These are phyloP conservation scores for Boletus semigastroideus DNA, from an alignment of 1,284 basidiomycete genomes.

Conservation along the genomic window DNA sequence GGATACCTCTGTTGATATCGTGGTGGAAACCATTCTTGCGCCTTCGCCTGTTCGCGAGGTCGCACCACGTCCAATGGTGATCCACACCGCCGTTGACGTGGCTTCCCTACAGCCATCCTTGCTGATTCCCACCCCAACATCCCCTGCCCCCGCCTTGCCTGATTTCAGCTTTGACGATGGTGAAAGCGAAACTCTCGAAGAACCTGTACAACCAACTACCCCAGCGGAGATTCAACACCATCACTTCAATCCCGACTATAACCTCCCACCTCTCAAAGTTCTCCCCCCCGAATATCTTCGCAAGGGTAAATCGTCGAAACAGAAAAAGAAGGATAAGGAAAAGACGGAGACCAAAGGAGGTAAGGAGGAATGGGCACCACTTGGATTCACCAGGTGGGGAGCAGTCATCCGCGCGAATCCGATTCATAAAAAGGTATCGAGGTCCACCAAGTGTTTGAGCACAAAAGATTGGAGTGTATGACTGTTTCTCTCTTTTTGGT, in stretches of 20 bases:
- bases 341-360: constrained; percentile 50
- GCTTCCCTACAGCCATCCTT: constrained; percentile 27
- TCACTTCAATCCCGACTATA: constrained; percentile 50
- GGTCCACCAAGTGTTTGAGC: constrained; percentile 71
- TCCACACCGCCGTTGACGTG: constrained; percentile 33
- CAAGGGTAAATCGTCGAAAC: constrained; percentile 55
- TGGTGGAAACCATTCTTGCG: not conserved
- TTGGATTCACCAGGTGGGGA: constrained; percentile 72
- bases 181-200: constrained; percentile 24
- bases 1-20: not conserved
- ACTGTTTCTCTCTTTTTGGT: constrained; percentile 5
- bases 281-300: constrained; percentile 66
- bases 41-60: constrained; percentile 9
- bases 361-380: constrained; percentile 63
- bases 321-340: constrained; percentile 59
- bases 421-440: constrained; percentile 62
- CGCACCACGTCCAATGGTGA: constrained; percentile 23
- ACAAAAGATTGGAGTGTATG: constrained; percentile 80
- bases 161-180: constrained; percentile 32
- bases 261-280: constrained; percentile 57
- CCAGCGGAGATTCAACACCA: constrained; percentile 34
- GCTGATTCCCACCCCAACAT: constrained; percentile 37
- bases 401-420: constrained; percentile 72
- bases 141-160: constrained; percentile 29
- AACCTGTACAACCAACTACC: constrained; percentile 15